These are phyloP conservation scores for Komagataella kurtzmanii DNA, from an alignment of 805 yeast genomes.

Conservation along the genomic window DNA sequence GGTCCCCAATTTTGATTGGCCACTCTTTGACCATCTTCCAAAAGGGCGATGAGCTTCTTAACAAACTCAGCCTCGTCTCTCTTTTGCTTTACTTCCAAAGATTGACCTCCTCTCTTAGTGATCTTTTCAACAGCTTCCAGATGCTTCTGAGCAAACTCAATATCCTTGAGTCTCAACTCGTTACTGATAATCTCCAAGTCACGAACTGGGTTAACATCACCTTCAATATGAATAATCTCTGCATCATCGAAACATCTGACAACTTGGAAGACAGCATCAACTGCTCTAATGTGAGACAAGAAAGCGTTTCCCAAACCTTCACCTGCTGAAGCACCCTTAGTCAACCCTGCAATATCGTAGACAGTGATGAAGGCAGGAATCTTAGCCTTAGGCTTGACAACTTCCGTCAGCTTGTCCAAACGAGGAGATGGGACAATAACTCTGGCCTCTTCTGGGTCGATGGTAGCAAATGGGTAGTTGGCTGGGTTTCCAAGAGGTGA, in stretches of 20 bases:
- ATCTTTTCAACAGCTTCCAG: conserved; percentile 41
- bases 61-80: conserved; percentile 45
- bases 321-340: conserved; percentile 93
- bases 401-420: conserved; percentile 59
- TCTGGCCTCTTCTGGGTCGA: conserved; percentile 57
- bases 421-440: conserved; percentile 64
- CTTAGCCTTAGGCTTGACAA: conserved; percentile 72
- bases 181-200: conserved; percentile 86
- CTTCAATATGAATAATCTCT: conserved; percentile 93
- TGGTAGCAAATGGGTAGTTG: conserved; percentile 64
- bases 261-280: conserved; percentile 95
- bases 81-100: conserved; percentile 50
- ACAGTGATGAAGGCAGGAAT: conserved; percentile 90
- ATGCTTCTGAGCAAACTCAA: conserved; percentile 68
- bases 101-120: conserved; percentile 52
- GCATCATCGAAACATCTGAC: conserved; percentile 97
- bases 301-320: conserved; percentile 98
- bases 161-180: conserved; percentile 92
- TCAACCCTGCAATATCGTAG: conserved; percentile 95
- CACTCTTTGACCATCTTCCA: conserved; percentile 53
- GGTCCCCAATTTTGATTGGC: conserved; percentile 46
- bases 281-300: conserved; percentile 92
- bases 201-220: conserved; percentile 90
- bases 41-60: conserved; percentile 45
- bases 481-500: conserved; percentile 56